Evolutionary conservation across 2,329 filamentous ascomycete species (phyloP).

Genomic region (Ascochyta clinopodiicola): DNA sequence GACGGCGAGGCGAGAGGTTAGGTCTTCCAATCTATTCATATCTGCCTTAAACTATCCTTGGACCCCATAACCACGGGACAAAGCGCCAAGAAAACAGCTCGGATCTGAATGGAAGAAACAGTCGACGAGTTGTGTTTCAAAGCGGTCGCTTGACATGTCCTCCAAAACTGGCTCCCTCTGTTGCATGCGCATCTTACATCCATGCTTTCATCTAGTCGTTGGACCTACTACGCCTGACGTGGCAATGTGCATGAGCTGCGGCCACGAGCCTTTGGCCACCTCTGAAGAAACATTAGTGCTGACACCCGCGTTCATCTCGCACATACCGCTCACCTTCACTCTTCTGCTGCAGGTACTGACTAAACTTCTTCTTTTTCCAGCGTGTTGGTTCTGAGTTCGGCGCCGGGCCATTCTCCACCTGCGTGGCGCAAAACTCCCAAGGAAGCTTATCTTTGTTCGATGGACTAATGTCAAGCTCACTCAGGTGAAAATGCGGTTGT

Average conservation of each 20-base stretch:
- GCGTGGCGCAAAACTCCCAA: background rate
- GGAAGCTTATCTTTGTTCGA: background rate
- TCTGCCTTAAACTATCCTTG: background rate
- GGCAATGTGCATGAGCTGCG: conserved; percentile 6
- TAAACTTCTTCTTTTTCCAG: background rate
- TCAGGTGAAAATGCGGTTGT: conserved; percentile 1
- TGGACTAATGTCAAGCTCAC: conserved; percentile 3
- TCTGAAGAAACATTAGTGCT: background rate
- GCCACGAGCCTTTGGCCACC: conserved; percentile 10
- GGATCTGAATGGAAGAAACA: no score
- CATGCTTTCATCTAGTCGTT: background rate
- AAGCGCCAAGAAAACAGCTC: no score
- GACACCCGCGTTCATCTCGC: no score
- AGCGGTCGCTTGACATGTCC: no score
- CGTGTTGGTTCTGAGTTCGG: background rate
- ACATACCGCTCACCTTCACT: conserved; percentile 4
- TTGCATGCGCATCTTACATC: no score
- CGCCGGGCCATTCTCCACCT: no score
- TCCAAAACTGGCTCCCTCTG: no score
- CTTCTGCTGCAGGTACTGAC: background rate
- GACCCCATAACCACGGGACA: no score
- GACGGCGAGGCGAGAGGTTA: conserved; percentile 39
- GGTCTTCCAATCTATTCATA: background rate
- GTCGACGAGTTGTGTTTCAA: no score
- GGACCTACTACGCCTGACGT: background rate